Conservation (phyloP, 805 yeast genomes). For the Sugiyamaella boreocaroliniensis region DNA sequence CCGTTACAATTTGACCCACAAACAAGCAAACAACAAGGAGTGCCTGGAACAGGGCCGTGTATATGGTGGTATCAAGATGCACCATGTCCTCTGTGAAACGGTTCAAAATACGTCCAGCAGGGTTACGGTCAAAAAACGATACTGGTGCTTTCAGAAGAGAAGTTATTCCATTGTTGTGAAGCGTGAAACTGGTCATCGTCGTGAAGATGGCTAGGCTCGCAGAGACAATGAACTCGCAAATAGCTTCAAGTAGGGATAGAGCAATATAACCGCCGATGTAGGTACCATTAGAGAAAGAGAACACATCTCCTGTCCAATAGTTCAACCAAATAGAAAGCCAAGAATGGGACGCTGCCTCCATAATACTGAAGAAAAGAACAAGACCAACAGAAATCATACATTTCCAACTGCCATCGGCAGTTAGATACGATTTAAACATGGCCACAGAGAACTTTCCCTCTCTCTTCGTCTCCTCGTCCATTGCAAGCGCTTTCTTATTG, state of each 20-base stretch:
- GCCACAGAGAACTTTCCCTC: background rate
- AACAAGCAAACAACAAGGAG: slow-evolving; percentile 41
- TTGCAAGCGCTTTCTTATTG: background rate
- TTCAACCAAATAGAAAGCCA: slow-evolving; percentile 52
- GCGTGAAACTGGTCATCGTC: slow-evolving; percentile 45
- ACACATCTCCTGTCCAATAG: slow-evolving; percentile 56
- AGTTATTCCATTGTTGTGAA: slow-evolving; percentile 52
- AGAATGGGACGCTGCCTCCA: background rate
- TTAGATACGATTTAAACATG: background rate
- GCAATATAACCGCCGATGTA: slow-evolving; percentile 53
- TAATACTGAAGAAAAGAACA: background rate
- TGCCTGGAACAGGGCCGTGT: slow-evolving; percentile 42
- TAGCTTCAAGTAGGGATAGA: slow-evolving; percentile 44
- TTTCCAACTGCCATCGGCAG: background rate
- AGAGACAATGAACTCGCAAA: slow-evolving; percentile 24
- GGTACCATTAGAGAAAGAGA: slow-evolving; percentile 39
- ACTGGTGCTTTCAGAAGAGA: slow-evolving; percentile 64
- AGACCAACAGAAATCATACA: background rate
- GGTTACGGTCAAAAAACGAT: slow-evolving; percentile 70
- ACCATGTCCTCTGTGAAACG: slow-evolving; percentile 79
- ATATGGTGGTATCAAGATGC: slow-evolving; percentile 58
- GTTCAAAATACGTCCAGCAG: slow-evolving; percentile 71
- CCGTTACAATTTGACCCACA: slow-evolving; percentile 39
- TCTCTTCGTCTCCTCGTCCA: background rate
- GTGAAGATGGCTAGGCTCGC: slow-evolving; percentile 39